A percentile compares a stretch with the other conserved stretches of the same genome.
Conservation (phyloP, 148 eudicot species). For the Chenopodium formosanum region DNA sequence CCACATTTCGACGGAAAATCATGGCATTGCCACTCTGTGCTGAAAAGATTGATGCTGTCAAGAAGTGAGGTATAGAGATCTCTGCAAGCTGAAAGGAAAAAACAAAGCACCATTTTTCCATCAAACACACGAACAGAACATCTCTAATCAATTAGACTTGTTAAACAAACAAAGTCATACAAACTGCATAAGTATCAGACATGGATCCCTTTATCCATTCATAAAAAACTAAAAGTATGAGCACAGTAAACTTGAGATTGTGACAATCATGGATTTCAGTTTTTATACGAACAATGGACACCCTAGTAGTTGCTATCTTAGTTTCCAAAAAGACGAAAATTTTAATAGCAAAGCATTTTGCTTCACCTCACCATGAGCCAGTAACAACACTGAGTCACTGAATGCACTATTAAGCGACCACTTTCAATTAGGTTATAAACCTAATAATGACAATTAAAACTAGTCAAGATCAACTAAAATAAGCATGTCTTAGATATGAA, state of each 20-base stretch:
- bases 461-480: neutral
- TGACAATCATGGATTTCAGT: too few species aligned
- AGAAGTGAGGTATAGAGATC: slow-evolving; percentile 91
- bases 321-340: neutral
- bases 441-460: neutral
- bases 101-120: slow-evolving; percentile 20
- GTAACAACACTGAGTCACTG: too few species aligned
- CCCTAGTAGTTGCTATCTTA: neutral
- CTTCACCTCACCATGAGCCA: too few species aligned
- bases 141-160: neutral
- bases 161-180: neutral
- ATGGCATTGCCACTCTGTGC: slow-evolving; percentile 71
- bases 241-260: neutral
- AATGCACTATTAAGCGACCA: too few species aligned
- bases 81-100: slow-evolving; percentile 70
- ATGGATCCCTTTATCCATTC: neutral
- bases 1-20: slow-evolving; percentile 68
- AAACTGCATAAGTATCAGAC: neutral
- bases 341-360: neutral
- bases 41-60: slow-evolving; percentile 96
- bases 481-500: neutral
- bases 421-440: neutral
- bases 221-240: neutral
- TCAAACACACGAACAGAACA: neutral
- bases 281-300: neutral